Conservation (phyloP, 352 stramenopile genomes). For the Phytophthora uliginosa region DNA sequence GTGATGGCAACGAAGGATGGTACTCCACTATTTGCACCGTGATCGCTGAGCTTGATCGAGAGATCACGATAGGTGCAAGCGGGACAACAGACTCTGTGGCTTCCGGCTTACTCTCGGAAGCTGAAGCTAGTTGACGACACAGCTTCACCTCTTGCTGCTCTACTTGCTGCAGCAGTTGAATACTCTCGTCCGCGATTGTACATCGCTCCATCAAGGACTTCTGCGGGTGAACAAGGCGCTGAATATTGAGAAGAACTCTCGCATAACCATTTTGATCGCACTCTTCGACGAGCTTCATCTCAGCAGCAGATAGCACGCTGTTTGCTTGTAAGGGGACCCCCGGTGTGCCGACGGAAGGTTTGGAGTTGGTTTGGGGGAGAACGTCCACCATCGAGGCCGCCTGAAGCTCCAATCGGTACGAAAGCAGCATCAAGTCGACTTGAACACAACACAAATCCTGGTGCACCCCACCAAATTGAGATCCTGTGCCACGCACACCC, state of each 20-base stretch:
- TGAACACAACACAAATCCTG: conserved; percentile 74
- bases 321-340: background rate
- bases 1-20: conserved; percentile 30
- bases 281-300: conserved; percentile 51
- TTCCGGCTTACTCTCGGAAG: background rate
- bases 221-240: conserved; percentile 37
- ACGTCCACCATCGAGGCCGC: conserved; percentile 44
- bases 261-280: conserved; percentile 68
- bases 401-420: conserved; percentile 72
- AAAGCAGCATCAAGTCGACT: conserved; percentile 54
- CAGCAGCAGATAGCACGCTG: conserved; percentile 17
- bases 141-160: conserved; percentile 60
- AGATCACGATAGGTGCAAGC: conserved; percentile 57
- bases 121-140: conserved; percentile 13
- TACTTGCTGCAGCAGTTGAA: conserved; percentile 53
- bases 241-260: conserved; percentile 54
- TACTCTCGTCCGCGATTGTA: conserved; percentile 42
- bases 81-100: conserved; percentile 29
- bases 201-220: conserved; percentile 30
- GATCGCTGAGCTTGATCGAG: conserved; percentile 63
- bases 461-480: conserved; percentile 56
- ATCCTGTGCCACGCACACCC: conserved; percentile 62
- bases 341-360: background rate
- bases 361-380: conserved; percentile 23
- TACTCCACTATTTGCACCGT: conserved; percentile 59